Conservation (phyloP, 169 alveolate species). For the Eimeria necatrix region DNA sequence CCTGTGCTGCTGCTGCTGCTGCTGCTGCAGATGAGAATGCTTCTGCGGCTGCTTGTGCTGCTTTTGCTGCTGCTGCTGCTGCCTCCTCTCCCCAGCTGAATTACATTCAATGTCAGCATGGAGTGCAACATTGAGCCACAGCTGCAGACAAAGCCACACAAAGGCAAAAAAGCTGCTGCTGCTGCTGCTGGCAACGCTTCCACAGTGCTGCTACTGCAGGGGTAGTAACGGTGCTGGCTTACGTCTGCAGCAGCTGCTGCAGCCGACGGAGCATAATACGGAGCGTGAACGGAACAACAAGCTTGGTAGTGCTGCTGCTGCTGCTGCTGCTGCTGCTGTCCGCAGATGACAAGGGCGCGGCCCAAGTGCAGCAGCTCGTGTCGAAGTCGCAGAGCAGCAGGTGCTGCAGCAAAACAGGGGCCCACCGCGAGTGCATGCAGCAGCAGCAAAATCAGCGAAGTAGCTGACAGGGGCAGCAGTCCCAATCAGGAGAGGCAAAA, state of each 20-base stretch:
- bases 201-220: not conserved
- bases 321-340: slow-evolving; percentile 50
- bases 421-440: not conserved
- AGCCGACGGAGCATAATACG: not conserved
- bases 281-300: slow-evolving; percentile 21
- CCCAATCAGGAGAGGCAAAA: not conserved
- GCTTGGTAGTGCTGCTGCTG: not conserved
- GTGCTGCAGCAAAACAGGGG: not conserved
- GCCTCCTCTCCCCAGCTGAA: not conserved
- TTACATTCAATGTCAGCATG: not conserved
- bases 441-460: not conserved
- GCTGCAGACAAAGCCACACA: slow-evolving; percentile 42
- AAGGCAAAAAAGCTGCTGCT: not conserved
- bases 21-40: slow-evolving; percentile 56
- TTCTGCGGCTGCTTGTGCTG: slow-evolving; percentile 51
- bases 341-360: slow-evolving; percentile 17
- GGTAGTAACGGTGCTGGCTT: not conserved
- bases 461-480: not conserved
- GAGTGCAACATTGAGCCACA: slow-evolving; percentile 11
- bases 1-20: slow-evolving; percentile 51
- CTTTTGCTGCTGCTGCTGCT: not conserved
- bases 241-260: slow-evolving; percentile 14
- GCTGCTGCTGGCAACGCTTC: not conserved
- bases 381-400: slow-evolving; percentile 49
- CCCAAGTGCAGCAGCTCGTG: slow-evolving; percentile 64